Percentiles rank a stretch among this genome's conserved stretches.
phyloP scores from a whole-genome alignment of 2,329 filamentous ascomycete genomes.

The Huntiella moniliformis region DNA sequence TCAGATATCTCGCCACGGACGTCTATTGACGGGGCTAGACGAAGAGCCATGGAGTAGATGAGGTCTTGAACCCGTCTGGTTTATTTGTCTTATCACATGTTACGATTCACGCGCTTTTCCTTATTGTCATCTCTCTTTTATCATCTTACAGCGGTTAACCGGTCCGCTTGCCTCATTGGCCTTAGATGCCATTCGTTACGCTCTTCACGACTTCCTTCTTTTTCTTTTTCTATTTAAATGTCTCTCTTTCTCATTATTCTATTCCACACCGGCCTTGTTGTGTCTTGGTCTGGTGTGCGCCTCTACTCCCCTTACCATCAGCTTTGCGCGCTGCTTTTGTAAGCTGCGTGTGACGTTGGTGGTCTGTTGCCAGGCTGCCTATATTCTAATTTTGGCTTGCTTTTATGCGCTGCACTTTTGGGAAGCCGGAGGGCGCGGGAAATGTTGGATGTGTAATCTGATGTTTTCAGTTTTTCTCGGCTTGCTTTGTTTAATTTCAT shows the following conservation, averaged over 20 bases:
- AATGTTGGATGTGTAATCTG: no score
- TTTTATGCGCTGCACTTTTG: background rate
- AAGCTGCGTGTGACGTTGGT: background rate
- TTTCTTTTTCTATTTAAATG: background rate
- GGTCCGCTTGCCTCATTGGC: background rate
- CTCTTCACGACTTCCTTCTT: background rate
- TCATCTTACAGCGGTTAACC: background rate
- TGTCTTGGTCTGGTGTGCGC: background rate
- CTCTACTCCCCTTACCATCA: background rate
- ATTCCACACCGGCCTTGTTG: background rate
- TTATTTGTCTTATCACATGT: background rate
- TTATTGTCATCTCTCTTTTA: background rate
- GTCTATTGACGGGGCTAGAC: conserved; percentile 7
- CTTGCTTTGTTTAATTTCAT: background rate
- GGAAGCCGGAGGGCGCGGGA: background rate
- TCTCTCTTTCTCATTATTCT: background rate
- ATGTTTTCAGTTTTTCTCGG: background rate
- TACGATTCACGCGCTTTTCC: background rate
- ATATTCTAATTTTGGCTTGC: background rate
- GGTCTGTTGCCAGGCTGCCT: background rate
- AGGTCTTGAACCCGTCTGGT: background rate
- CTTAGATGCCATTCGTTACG: background rate
- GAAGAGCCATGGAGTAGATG: background rate
- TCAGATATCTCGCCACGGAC: conserved; percentile 9
- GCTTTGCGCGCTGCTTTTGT: background rate